These are phyloP conservation scores for Salix dunnii DNA, from an alignment of 345 rosid genomes.

Conservation along the genomic window DNA sequence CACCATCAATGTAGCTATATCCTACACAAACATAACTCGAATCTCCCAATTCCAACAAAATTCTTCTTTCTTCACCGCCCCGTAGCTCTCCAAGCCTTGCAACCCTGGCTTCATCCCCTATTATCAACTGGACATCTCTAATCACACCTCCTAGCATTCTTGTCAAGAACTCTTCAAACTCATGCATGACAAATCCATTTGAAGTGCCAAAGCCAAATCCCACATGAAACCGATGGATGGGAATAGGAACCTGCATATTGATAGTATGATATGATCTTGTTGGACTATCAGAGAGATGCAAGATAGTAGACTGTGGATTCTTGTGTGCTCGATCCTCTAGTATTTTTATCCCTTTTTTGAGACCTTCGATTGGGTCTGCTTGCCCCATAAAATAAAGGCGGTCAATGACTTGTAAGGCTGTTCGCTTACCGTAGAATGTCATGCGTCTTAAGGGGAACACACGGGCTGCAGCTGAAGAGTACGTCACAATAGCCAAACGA, in stretches of 20 bases:
- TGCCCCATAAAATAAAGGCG: conserved; percentile 78
- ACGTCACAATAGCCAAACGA: conserved; percentile 77
- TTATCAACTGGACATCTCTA: conserved; percentile 60
- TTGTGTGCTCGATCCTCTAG: conserved; percentile 75
- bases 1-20: conserved; percentile 75
- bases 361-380: conserved; percentile 73
- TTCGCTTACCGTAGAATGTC: conserved; percentile 73
- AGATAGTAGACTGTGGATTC: conserved; percentile 56
- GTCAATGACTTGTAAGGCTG: conserved; percentile 73
- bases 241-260: conserved; percentile 45
- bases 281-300: conserved; percentile 69
- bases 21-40: conserved; percentile 39
- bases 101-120: conserved; percentile 55
- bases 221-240: conserved; percentile 71
- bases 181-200: conserved; percentile 71
- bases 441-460: conserved; percentile 79
- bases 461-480: conserved; percentile 72
- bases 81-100: conserved; percentile 60
- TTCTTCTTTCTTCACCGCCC: conserved; percentile 61
- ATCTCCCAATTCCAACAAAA: conserved; percentile 53
- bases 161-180: conserved; percentile 67
- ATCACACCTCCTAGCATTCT: conserved; percentile 54
- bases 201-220: conserved; percentile 67
- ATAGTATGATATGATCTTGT: conserved; percentile 47
- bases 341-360: conserved; percentile 69